These are phyloP conservation scores for Cryphonectria naterciae DNA, from an alignment of 2,329 filamentous ascomycete genomes.

Conservation along the genomic window DNA sequence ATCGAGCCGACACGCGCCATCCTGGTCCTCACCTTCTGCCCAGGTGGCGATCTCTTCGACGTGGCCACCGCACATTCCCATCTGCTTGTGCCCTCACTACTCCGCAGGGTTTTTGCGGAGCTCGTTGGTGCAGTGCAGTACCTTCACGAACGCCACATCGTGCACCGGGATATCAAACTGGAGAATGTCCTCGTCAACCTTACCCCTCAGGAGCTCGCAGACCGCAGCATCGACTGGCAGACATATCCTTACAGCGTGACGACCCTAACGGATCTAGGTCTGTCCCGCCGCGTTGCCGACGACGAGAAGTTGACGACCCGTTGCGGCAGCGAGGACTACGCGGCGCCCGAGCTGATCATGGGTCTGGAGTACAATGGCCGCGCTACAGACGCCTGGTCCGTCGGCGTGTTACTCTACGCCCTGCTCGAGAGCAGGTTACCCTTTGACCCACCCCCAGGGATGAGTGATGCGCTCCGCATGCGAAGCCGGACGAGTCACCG, in stretches of 20 bases:
- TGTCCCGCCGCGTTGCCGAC: conserved; percentile 82
- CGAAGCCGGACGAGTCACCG: conserved; percentile 84
- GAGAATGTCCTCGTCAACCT: conserved; percentile 90
- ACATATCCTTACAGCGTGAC: conserved; percentile 81
- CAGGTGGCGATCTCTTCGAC: conserved; percentile 93
- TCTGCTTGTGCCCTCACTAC: conserved; percentile 67
- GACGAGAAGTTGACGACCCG: conserved; percentile 90
- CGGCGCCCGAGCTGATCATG: conserved; percentile 93
- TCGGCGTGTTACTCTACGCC: conserved; percentile 91
- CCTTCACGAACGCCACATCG: conserved; percentile 82
- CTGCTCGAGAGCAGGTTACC: conserved; percentile 91
- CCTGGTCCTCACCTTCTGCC: conserved; percentile 87
- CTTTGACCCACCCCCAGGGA: conserved; percentile 86
- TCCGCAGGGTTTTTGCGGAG: conserved; percentile 88
- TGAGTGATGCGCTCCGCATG: conserved; percentile 75
- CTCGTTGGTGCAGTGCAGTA: conserved; percentile 84
- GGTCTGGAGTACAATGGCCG: conserved; percentile 93
- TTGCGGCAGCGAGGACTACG: conserved; percentile 96
- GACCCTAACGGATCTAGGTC: conserved; percentile 88
- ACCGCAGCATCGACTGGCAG: conserved; percentile 67
- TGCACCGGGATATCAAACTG: conserved; percentile 96
- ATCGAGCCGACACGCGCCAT: conserved; percentile 82
- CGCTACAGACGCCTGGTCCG: conserved; percentile 90
- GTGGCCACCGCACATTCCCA: conserved; percentile 76
- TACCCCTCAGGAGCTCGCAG: conserved; percentile 67